Evolutionary conservation across 1,139 yeast genomes (phyloP), one percentile per base, ranked within the genome.

Genomic region (Pichia sp.): DNA sequence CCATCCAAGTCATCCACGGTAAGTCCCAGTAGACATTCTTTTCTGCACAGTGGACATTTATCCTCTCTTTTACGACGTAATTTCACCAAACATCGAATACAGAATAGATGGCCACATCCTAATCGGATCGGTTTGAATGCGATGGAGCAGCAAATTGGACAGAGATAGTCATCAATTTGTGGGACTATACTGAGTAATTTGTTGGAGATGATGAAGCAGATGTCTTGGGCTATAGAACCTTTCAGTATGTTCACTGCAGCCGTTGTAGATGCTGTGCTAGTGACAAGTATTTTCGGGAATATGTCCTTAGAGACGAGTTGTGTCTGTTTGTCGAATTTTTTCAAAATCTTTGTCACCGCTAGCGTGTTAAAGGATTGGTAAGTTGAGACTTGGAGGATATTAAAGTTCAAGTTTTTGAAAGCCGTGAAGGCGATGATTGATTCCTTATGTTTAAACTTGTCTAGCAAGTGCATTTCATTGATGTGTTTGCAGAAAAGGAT

Each of bases 251-350:
- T 45, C 15, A 46, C 39, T 14, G 46, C 37, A 13, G 40, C 32
- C 3, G 48, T 39, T 9, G 35, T 55, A 9, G n/a, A 41, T 17
- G 46, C 38, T 11, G 40, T 30, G 3, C 49, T 39, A 6, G 37
- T 54, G 9, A 66, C 60, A 12, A 73, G 59, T 26, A 51, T 41
- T 16, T 64, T 60, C 1, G 78, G 77, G 40, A 75, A 69, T 30
- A 62, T 55, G 12, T 57, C 41, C 30, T 70, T 65, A 2, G 78
- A 66, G 21, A 71, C 67, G 25, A 81, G 59, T 3, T 75, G 63
- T 0, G 91, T 81, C 48, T 74, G 80, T 53, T 81, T 81, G 49
- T 81, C 87, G 49, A 81, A 81, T 52, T 81, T 81, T 52, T 81
- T 81, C 48, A 80, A 60, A 43, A 81, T 81, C 55, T 81, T 81